Evolutionary conservation across 257 asterid species (phyloP).

Genomic region (Ajuga chamaepitys): DNA sequence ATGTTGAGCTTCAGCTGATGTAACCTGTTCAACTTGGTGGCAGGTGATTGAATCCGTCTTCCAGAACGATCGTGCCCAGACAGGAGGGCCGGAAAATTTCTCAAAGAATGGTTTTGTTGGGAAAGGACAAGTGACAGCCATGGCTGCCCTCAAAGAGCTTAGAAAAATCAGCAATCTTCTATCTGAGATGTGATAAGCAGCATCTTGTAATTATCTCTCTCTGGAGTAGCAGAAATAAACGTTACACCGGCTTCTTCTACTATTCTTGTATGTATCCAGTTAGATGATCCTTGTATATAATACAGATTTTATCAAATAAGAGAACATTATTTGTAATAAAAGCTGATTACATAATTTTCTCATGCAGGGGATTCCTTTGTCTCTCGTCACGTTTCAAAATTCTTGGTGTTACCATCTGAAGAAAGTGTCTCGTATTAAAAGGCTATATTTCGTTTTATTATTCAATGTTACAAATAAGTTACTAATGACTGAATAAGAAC

Average conservation of each 20-base stretch:
- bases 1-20: neutral
- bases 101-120: slow-evolving; percentile 47
- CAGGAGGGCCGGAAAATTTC: slow-evolving; percentile 28
- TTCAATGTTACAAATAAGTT: no score
- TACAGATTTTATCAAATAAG: neutral
- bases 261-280: slow-evolving; percentile 1
- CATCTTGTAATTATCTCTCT: slow-evolving; percentile 14
- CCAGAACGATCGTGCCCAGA: slow-evolving; percentile 51
- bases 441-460: no score
- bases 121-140: slow-evolving; percentile 64
- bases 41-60: slow-evolving; percentile 80
- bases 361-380: no score
- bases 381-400: no score
- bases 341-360: neutral
- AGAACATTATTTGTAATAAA: neutral
- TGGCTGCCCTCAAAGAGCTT: slow-evolving; percentile 81
- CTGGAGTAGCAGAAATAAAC: neutral
- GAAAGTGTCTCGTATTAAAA: no score
- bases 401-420: no score
- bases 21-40: slow-evolving; percentile 6
- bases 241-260: neutral
- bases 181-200: slow-evolving; percentile 56
- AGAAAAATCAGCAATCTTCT: slow-evolving; percentile 74
- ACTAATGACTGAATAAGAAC: no score
- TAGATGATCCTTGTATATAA: slow-evolving; percentile 4